These are phyloP conservation scores for Talaromyces stipitatus DNA, from an alignment of 495 filamentous ascomycete species.

Conservation along the genomic window DNA sequence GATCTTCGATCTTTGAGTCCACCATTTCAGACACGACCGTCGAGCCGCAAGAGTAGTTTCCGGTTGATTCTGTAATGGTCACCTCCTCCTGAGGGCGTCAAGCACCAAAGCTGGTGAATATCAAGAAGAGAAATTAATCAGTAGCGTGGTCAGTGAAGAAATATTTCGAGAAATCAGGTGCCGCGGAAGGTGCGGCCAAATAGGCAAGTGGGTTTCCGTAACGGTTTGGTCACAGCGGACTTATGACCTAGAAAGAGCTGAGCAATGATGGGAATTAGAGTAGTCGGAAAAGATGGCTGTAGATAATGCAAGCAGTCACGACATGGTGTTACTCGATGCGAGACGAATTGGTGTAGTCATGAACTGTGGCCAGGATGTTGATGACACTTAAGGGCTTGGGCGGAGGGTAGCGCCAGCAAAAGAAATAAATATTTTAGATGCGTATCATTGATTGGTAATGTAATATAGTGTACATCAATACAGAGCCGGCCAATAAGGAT, in stretches of 20 bases:
- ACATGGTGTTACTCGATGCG: background rate
- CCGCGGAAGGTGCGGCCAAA: background rate
- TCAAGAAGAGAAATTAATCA: background rate
- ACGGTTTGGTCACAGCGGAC: background rate
- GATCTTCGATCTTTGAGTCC: conserved; percentile 37
- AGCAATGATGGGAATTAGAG: background rate
- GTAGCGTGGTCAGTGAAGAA: background rate
- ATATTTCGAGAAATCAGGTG: background rate
- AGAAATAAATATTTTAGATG: background rate
- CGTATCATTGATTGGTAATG: background rate
- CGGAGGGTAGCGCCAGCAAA: background rate
- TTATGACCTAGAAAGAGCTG: background rate
- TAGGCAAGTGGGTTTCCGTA: background rate
- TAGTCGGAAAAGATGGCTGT: background rate
- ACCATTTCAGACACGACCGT: conserved; percentile 36
- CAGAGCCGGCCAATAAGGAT: background rate
- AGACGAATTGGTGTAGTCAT: background rate
- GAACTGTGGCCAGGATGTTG: background rate
- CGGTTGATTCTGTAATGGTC: background rate
- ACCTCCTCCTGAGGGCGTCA: background rate
- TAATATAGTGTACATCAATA: background rate
- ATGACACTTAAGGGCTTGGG: background rate
- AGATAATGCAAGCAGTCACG: background rate
- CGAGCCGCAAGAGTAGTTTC: background rate
- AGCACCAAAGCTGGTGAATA: background rate